Conservation (phyloP, 2,329 filamentous ascomycete genomes). For the Sclerotinia borealis region DNA sequence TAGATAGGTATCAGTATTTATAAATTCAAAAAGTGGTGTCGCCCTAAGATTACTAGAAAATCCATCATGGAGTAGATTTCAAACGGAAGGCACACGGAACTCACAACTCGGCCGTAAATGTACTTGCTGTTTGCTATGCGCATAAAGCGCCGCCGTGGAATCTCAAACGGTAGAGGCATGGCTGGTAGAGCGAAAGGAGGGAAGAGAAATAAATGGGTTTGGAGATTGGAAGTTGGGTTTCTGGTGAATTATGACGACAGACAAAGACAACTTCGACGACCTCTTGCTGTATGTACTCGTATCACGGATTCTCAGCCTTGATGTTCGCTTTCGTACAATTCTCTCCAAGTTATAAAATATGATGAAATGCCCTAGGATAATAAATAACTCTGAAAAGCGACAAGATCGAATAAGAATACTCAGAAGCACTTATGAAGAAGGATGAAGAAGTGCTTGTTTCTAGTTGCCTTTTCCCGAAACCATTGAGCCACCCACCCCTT, state of each 20-base stretch:
- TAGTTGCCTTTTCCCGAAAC: not conserved
- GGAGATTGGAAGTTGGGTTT: not conserved
- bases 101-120: slow-evolving; percentile 67
- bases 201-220: not conserved
- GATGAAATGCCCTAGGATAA: not conserved
- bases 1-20: slow-evolving; percentile 11
- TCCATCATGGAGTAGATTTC: not conserved
- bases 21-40: not conserved
- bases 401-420: not conserved
- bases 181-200: slow-evolving; percentile 15
- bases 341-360: not conserved
- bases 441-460: not conserved
- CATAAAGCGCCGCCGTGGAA: slow-evolving; percentile 53
- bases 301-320: not conserved
- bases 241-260: slow-evolving; percentile 8
- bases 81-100: slow-evolving; percentile 34
- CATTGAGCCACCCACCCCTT: not conserved
- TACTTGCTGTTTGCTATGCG: slow-evolving; percentile 65
- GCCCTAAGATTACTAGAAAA: not conserved
- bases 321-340: not conserved
- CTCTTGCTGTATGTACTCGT: not conserved
- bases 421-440: not conserved
- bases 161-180: slow-evolving; percentile 49
- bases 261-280: slow-evolving; percentile 1
- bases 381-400: not conserved